phyloP scores from a whole-genome alignment of 306 rosid species.

The Ziziphus jujuba region DNA sequence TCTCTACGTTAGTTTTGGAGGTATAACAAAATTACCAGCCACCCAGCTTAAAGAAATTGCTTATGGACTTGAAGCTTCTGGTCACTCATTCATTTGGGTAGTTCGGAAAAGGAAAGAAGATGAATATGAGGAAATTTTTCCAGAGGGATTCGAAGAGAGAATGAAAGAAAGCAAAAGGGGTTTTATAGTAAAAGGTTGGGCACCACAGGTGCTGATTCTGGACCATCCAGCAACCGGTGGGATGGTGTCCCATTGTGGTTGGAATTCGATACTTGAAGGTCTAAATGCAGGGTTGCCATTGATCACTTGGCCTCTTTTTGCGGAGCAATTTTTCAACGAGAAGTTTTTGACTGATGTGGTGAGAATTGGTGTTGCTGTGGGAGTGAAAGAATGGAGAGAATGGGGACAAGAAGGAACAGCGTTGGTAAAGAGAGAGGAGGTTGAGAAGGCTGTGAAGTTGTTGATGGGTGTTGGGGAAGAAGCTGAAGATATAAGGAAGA shows the following conservation, averaged over 20 bases:
- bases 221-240: conserved; percentile 54
- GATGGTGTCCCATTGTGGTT: conserved; percentile 66
- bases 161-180: conserved; percentile 44
- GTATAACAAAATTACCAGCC: neutral
- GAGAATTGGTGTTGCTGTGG: conserved; percentile 51
- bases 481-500: conserved; percentile 37
- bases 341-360: conserved; percentile 52
- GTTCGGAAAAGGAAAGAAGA: neutral
- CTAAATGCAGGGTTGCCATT: conserved; percentile 47
- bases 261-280: conserved; percentile 70
- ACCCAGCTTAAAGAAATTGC: conserved; percentile 18
- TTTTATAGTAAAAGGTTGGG: conserved; percentile 60
- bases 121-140: neutral
- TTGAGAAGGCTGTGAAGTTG: conserved; percentile 43
- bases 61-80: conserved; percentile 1
- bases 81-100: conserved; percentile 17
- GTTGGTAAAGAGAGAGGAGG: conserved; percentile 37
- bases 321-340: conserved; percentile 64
- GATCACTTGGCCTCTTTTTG: conserved; percentile 66
- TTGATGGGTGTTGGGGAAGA: conserved; percentile 42
- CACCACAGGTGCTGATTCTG: conserved; percentile 58
- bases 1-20: conserved; percentile 16
- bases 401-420: conserved; percentile 16
- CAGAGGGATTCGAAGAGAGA: conserved; percentile 25
- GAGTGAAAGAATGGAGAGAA: conserved; percentile 46